A percentile compares a stretch with the other conserved stretches of the same genome.
Conservation (phyloP, 1,284 basidiomycete genomes). For the Trichosporon faecale region DNA sequence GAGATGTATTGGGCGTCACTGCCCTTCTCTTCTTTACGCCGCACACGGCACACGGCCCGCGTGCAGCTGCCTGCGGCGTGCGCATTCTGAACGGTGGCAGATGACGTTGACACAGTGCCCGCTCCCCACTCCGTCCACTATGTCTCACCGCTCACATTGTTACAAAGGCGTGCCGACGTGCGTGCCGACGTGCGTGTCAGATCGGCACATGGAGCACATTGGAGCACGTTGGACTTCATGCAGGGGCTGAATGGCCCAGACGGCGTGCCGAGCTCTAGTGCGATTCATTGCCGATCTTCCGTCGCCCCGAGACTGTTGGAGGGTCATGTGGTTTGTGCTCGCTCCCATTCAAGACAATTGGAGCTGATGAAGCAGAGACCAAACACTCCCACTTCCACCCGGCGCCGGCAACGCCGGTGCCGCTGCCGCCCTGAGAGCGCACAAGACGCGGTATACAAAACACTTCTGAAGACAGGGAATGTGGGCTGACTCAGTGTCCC, state of each 20-base stretch:
- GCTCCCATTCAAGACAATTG: not conserved
- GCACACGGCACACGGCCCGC: too few species aligned
- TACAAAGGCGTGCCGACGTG: not conserved
- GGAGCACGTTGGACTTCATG: not conserved
- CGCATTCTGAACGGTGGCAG: not conserved
- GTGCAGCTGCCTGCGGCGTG: not conserved
- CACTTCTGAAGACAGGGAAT: not conserved
- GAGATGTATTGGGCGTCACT: not conserved
- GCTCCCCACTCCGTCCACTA: not conserved
- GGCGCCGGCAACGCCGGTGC: not conserved
- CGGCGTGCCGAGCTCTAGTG: not conserved
- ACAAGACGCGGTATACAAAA: not conserved
- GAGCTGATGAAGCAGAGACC: not conserved
- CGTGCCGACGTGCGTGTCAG: not conserved
- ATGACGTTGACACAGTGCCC: not conserved
- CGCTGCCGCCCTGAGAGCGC: not conserved
- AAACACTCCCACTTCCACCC: not conserved
- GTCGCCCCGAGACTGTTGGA: not conserved
- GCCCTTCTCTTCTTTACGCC: not conserved
- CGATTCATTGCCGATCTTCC: not conserved
- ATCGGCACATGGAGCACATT: not conserved
- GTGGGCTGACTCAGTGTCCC: not conserved
- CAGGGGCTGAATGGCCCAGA: not conserved
- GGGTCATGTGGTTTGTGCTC: not conserved
- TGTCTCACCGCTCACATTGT: not conserved